Percentiles rank a stretch among this genome's conserved stretches.
Conservation (phyloP, 139 green algal genomes). For the Coelastrella sp. region DNA sequence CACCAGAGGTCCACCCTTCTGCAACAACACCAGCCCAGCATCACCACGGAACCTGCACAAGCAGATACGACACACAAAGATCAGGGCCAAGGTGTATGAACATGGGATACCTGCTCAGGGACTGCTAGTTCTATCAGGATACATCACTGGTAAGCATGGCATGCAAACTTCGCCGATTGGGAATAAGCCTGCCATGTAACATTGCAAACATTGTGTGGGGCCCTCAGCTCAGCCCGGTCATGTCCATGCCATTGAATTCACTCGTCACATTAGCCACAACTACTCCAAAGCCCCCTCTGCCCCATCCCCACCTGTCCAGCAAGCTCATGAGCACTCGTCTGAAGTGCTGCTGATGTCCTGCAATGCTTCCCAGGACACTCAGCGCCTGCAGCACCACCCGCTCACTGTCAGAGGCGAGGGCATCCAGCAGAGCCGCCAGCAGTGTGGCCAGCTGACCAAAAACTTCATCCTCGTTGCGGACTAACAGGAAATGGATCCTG, state of each 20-base stretch:
- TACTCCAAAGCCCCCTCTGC: not conserved
- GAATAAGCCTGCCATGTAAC: no score
- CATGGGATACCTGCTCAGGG: no score
- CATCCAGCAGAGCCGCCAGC: slow-evolving; percentile 77
- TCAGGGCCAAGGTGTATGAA: not conserved
- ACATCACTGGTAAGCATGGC: no score
- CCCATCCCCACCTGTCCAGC: slow-evolving; percentile 60
- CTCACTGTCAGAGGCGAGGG: slow-evolving; percentile 65
- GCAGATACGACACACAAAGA: not conserved
- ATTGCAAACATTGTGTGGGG: no score
- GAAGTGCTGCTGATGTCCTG: slow-evolving; percentile 70
- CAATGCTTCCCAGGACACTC: slow-evolving; percentile 71
- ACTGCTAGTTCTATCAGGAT: no score
- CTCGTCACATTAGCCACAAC: not conserved
- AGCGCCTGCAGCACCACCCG: slow-evolving; percentile 68
- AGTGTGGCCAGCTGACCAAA: slow-evolving; percentile 70
- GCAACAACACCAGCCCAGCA: slow-evolving; percentile 63
- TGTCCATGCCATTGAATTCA: not conserved
- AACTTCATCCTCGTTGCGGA: slow-evolving; percentile 60
- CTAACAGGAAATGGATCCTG: slow-evolving; percentile 49
- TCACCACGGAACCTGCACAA: slow-evolving; percentile 63
- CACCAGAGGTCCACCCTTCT: slow-evolving; percentile 75
- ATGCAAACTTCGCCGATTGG: no score
- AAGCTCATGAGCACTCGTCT: slow-evolving; percentile 67
- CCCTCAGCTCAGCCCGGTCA: no score